A percentile compares a stretch with the other conserved stretches of the same genome.
phyloP scores from a whole-genome alignment of 2,329 filamentous ascomycete genomes.

The Colletotrichum truncatum region DNA sequence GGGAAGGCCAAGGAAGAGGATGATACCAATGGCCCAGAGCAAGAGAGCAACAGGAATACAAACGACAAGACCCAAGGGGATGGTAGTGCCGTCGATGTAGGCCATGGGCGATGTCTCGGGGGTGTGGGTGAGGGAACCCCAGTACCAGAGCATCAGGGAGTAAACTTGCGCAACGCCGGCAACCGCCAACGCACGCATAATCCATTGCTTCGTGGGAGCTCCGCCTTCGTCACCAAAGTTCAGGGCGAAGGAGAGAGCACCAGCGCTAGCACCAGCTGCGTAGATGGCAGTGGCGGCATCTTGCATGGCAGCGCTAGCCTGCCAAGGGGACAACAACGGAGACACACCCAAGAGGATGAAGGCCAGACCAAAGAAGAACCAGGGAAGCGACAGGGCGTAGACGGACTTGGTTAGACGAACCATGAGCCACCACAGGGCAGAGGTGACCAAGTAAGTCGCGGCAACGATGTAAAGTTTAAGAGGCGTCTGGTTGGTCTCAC shows the following conservation, averaged over 20 bases:
- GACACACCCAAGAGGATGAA: conserved; percentile 72
- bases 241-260: conserved; percentile 72
- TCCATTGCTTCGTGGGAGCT: conserved; percentile 70
- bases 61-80: conserved; percentile 51
- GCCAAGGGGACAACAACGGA: conserved; percentile 56
- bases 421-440: conserved; percentile 69
- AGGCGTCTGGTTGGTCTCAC: conserved; percentile 67
- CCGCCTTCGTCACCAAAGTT: conserved; percentile 74
- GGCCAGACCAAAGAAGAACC: conserved; percentile 69
- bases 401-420: conserved; percentile 67
- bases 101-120: conserved; percentile 24
- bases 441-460: conserved; percentile 65
- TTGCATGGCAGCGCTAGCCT: conserved; percentile 57
- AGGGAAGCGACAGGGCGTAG: conserved; percentile 67
- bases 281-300: conserved; percentile 70
- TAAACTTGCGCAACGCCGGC: conserved; percentile 75
- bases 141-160: conserved; percentile 72
- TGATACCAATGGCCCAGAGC: conserved; percentile 63
- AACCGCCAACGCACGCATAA: conserved; percentile 72
- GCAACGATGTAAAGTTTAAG: conserved; percentile 69
- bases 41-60: conserved; percentile 66
- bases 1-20: conserved; percentile 70
- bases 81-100: conserved; percentile 41
- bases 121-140: conserved; percentile 52
- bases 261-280: conserved; percentile 68